phyloP scores from a whole-genome alignment of 1,284 basidiomycete genomes.

The Marasmius oreades region DNA sequence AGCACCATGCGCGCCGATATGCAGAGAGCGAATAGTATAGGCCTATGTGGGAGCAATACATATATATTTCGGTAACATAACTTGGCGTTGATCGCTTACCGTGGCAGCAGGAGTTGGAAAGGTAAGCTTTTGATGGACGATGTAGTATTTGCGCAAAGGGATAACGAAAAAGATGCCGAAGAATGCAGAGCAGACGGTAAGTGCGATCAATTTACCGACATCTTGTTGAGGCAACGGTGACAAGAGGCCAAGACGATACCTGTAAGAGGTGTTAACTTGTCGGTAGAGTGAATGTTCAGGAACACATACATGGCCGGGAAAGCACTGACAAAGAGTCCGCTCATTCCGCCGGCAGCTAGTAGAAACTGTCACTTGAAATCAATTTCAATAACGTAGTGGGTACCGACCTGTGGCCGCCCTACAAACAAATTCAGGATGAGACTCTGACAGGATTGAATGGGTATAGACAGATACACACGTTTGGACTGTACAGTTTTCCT shows the following conservation, averaged over 20 bases:
- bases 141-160: slow-evolving; percentile 62
- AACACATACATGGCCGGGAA: slow-evolving; percentile 63
- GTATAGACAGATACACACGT: slow-evolving; percentile 15
- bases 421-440: not conserved
- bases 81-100: slow-evolving; percentile 27
- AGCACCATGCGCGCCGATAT: slow-evolving; percentile 48
- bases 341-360: slow-evolving; percentile 35
- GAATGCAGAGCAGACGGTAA: slow-evolving; percentile 47
- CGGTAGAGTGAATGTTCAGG: slow-evolving; percentile 21
- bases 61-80: not conserved
- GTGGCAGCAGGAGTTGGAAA: slow-evolving; percentile 72
- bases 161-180: slow-evolving; percentile 70
- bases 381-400: not conserved
- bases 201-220: not conserved
- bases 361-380: too few relatives aligned
- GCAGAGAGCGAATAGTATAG: slow-evolving; percentile 62
- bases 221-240: slow-evolving; percentile 25
- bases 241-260: slow-evolving; percentile 19
- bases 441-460: slow-evolving; percentile 3
- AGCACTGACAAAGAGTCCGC: slow-evolving; percentile 61
- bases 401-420: slow-evolving; percentile 41
- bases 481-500: slow-evolving; percentile 65
- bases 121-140: slow-evolving; percentile 63
- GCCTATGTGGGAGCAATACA: slow-evolving; percentile 27
- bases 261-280: not conserved